Evolutionary conservation across 371 early-diverging fungal species (phyloP).

Genomic region (Dentiscutata heterogama): DNA sequence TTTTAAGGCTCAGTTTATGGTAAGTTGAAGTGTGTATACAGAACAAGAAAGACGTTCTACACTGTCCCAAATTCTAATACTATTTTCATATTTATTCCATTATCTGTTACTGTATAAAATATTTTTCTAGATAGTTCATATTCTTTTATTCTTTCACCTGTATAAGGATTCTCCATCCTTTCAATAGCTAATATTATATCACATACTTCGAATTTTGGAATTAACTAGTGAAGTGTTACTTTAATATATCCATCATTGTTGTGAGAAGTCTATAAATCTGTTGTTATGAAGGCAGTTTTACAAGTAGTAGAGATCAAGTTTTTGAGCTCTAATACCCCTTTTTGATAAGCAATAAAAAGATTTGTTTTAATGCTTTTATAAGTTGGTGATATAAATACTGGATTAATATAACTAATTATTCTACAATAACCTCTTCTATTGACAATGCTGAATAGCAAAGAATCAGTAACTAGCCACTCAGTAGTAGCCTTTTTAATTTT

Average conservation of each 20-base stretch:
- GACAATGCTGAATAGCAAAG: background rate
- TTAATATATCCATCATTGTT: background rate
- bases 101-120: background rate
- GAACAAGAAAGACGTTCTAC: background rate
- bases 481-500: background rate
- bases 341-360: slow-evolving; percentile 1
- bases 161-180: slow-evolving; percentile 8
- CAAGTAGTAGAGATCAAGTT: background rate
- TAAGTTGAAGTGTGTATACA: slow-evolving; percentile 13
- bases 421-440: background rate
- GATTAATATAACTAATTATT: background rate
- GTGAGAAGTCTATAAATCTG: background rate
- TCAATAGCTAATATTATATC: slow-evolving; percentile 20
- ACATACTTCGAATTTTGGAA: background rate
- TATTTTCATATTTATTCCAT: slow-evolving; percentile 17
- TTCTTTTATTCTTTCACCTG: slow-evolving; percentile 3
- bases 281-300: slow-evolving; percentile 27
- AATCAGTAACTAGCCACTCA: background rate
- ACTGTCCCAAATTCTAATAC: slow-evolving; percentile 34
- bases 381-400: background rate
- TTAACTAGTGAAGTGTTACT: slow-evolving; percentile 19
- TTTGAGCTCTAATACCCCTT: background rate
- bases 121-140: background rate
- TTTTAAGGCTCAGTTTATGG: background rate
- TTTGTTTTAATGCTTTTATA: slow-evolving; percentile 3